Evolutionary conservation across 2,329 filamentous ascomycete species (phyloP).

Genomic region (Penicillium sp.): DNA sequence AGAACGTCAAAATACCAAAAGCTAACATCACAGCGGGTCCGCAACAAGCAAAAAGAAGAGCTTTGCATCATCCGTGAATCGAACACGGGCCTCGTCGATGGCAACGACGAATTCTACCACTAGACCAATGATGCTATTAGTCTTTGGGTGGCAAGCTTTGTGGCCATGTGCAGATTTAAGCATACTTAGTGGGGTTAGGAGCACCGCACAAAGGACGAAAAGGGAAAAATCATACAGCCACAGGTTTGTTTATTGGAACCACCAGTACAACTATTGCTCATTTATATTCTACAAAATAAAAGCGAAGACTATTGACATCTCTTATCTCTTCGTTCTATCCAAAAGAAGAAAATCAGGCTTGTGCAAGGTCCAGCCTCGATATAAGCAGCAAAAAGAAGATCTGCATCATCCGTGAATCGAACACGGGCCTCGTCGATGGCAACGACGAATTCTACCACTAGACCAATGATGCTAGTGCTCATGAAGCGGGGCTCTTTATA

Average conservation of each 20-base stretch:
- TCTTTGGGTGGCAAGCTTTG: neutral
- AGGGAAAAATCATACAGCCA: neutral
- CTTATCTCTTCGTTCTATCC: too few species aligned
- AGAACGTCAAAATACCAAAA: too few species aligned
- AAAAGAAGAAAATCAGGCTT: too few species aligned
- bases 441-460: constrained; percentile 53
- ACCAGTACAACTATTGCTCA: too few species aligned
- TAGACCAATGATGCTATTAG: constrained; percentile 45
- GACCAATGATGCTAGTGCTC: constrained; percentile 48
- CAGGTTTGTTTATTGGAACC: too few species aligned
- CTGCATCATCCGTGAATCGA: constrained; percentile 53
- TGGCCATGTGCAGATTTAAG: neutral
- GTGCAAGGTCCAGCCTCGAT: too few species aligned
- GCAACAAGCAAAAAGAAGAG: constrained; percentile 22
- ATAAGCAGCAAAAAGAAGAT: too few species aligned
- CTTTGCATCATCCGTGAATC: constrained; percentile 51
- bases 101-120: constrained; percentile 45
- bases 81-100: constrained; percentile 53
- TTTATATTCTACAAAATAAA: too few species aligned
- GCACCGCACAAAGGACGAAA: neutral
- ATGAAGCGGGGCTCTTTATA: too few species aligned
- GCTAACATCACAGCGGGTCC: too few species aligned
- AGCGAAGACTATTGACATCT: too few species aligned
- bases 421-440: constrained; percentile 53
- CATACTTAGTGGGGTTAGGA: neutral